These are phyloP conservation scores for Cutaneotrichosporon sp. DNA, from an alignment of 1,284 basidiomycete genomes.

Conservation along the genomic window DNA sequence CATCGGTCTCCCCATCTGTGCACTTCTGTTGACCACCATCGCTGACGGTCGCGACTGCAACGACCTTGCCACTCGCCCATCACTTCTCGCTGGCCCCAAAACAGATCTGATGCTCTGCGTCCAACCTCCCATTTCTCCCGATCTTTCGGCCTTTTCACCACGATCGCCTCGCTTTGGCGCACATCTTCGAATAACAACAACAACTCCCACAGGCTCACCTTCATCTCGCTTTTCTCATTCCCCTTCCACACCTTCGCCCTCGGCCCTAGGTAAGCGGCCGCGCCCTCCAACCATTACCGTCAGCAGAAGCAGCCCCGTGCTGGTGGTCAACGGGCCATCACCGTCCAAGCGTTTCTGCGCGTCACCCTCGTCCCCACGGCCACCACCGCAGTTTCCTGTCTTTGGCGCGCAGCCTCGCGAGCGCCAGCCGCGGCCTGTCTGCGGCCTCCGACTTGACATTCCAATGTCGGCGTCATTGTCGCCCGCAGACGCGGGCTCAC, in stretches of 20 bases:
- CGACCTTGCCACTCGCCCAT: background rate
- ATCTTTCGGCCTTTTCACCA: background rate
- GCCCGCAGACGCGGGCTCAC: too few relatives aligned
- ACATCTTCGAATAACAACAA: background rate
- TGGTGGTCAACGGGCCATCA: background rate
- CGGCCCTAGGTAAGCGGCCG: constrained; percentile 2
- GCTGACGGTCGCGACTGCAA: background rate
- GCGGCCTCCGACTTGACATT: background rate
- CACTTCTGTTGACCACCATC: too few relatives aligned
- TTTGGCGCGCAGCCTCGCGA: background rate
- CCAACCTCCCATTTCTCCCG: background rate
- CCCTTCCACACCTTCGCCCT: background rate
- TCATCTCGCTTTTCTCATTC: too few relatives aligned
- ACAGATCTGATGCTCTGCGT: constrained; percentile 8
- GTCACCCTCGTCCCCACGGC: background rate
- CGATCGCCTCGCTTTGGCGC: background rate
- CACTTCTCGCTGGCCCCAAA: background rate
- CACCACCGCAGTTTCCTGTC: background rate
- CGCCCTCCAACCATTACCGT: background rate
- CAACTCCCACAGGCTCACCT: too few relatives aligned
- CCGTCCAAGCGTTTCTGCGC: constrained; percentile 1
- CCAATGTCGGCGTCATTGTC: background rate
- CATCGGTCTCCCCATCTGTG: too few relatives aligned
- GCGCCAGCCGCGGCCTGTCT: background rate
- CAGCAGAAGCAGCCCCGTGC: background rate